phyloP scores from a whole-genome alignment of 495 filamentous ascomycete species.

The Mytilinidion resinicola region DNA sequence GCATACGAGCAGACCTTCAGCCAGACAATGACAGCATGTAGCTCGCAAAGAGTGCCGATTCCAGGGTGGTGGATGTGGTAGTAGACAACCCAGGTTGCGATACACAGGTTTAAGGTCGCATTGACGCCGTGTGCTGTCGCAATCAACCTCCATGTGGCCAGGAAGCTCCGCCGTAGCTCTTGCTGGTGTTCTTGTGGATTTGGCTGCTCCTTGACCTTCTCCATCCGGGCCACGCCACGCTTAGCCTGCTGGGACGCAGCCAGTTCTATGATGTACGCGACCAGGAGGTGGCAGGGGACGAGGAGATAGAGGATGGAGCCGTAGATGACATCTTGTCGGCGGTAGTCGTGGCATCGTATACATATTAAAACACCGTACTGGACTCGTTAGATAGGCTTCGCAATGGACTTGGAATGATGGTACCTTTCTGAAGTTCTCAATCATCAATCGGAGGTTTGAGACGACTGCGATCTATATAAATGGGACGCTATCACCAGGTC shows the following conservation, averaged over 20 bases:
- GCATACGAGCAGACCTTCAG: slow-evolving; percentile 94
- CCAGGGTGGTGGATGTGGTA: slow-evolving; percentile 84
- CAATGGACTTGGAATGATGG: slow-evolving; percentile 8
- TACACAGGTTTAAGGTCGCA: slow-evolving; percentile 66
- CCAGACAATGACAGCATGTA: slow-evolving; percentile 93
- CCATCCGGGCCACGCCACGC: slow-evolving; percentile 53
- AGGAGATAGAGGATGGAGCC: slow-evolving; percentile 72
- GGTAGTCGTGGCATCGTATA: slow-evolving; percentile 82
- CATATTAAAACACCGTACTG: slow-evolving; percentile 94
- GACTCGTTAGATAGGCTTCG: slow-evolving; percentile 4
- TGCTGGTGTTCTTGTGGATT: slow-evolving; percentile 45
- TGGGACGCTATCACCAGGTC: not conserved
- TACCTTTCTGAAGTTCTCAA: slow-evolving; percentile 96
- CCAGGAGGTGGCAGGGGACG: slow-evolving; percentile 81
- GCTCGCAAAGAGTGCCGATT: slow-evolving; percentile 82
- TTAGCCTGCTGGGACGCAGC: slow-evolving; percentile 71
- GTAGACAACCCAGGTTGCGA: slow-evolving; percentile 83
- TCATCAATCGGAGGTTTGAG: slow-evolving; percentile 84
- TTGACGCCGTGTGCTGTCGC: slow-evolving; percentile 76
- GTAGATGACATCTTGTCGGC: slow-evolving; percentile 66
- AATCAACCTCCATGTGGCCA: slow-evolving; percentile 69
- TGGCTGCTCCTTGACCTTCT: slow-evolving; percentile 43
- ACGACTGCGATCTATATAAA: slow-evolving; percentile 51
- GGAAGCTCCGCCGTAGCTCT: slow-evolving; percentile 47
- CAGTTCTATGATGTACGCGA: slow-evolving; percentile 82